Evolutionary conservation across 2,329 filamentous ascomycete species (phyloP), one percentile per base, ranked within the genome.

Genomic region (Colletotrichum sp.): DNA sequence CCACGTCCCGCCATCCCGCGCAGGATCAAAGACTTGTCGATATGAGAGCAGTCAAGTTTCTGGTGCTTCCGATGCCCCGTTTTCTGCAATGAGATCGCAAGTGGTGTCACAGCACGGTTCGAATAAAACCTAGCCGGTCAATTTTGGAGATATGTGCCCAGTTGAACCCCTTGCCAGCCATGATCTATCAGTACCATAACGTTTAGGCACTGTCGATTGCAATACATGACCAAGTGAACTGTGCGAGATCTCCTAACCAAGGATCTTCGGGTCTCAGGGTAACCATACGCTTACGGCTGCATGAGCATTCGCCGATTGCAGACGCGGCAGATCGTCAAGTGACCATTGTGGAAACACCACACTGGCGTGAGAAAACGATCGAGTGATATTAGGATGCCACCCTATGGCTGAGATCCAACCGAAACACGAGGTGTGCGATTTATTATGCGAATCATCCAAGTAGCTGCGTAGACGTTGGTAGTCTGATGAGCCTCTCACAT

Each of bases 311-410:
- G n/a, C n/a, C 57, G 57, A 32, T 70, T 64, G 39, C 59, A 74
- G 60, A 39, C 18, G 59, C 71, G 24, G 71, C 71, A 73, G 65
- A 73, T 71, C 59, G 36, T 74, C 72, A 71, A 71, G 24, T 65
- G 72, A 70, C 48, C 57, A 32, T 7, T 60, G 26, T 59, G 30
- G 26, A 32, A 52, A 34, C 67, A 48, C 24, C 59, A 30, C n/a
- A 21, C 15, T 52, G 18, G 59, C 21, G 48, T 71, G 67, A 71
- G 32, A 48, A 67, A 69, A 69, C 64, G 57, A 64, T 70, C 39
- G 71, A 70, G 65, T n/a, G 43, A 57, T 63, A 30, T 18, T 21
- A 21, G 21, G 59, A 57, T 70, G 66, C 16, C 39, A 70, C 57
- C 34, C 21, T 36, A 32, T 55, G 32, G 28, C 15, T 26, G 34